Evolutionary conservation across 176 grass and related monocot genomes (phyloP).

Genomic region (Miscanthus lutarioriparius): DNA sequence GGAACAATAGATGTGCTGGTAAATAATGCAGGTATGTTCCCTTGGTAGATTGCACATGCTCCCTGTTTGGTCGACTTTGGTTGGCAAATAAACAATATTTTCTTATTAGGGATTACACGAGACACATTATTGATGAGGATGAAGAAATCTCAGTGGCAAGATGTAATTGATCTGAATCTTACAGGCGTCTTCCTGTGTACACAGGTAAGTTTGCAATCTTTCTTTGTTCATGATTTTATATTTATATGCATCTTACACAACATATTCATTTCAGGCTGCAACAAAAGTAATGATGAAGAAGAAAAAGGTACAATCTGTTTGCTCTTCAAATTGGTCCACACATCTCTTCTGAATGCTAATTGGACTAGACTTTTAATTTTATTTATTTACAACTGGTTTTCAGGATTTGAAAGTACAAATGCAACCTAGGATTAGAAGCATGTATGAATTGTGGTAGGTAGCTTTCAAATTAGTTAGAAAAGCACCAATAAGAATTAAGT

Average conservation of each 20-base stretch:
- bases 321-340: not conserved
- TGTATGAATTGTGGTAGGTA: not conserved
- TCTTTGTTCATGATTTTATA: conserved; percentile 14
- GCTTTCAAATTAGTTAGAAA: not conserved
- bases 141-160: conserved; percentile 99
- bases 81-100: conserved; percentile 19
- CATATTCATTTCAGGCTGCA: conserved; percentile 70
- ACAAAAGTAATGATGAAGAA: conserved; percentile 99
- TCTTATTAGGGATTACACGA: conserved; percentile 78
- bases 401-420: not conserved
- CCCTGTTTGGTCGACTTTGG: conserved; percentile 5
- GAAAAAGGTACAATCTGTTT: conserved; percentile 58
- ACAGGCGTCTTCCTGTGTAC: conserved; percentile 97
- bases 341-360: not conserved
- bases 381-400: not conserved
- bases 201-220: conserved; percentile 51
- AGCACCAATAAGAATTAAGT: not conserved
- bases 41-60: conserved; percentile 5
- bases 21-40: conserved; percentile 84
- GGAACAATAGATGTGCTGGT: conserved; percentile 94
- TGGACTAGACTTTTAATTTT: not conserved
- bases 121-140: conserved; percentile 98
- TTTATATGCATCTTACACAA: conserved; percentile 28
- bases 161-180: conserved; percentile 97
- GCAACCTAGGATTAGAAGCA: not conserved